Percentiles rank a stretch among this genome's conserved stretches.
These are phyloP conservation scores for Acanthamoeba triangularis DNA, from an alignment of 208 protist genomes.

Conservation along the genomic window DNA sequence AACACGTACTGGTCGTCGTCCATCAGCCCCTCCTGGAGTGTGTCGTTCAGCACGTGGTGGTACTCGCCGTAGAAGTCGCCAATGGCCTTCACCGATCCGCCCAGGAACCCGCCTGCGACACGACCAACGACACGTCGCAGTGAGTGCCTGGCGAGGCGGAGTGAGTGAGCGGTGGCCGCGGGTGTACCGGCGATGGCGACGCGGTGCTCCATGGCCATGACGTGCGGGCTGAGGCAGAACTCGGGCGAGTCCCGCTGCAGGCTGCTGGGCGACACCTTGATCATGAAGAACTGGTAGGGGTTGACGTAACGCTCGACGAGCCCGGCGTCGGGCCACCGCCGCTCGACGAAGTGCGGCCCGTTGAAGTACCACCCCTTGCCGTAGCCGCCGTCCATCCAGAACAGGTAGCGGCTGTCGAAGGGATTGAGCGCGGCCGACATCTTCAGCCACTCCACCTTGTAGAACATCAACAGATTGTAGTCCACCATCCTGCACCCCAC, in stretches of 20 bases:
- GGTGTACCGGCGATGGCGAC: constrained; percentile 20
- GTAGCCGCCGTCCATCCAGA: constrained; percentile 62
- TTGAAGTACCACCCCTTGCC: constrained; percentile 69
- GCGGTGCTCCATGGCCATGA: constrained; percentile 58
- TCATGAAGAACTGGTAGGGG: constrained; percentile 48
- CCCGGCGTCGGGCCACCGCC: constrained; percentile 15
- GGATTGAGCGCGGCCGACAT: not conserved
- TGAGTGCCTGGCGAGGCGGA: not conserved
- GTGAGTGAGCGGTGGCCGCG: too few relatives aligned
- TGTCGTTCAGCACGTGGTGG: constrained; percentile 35
- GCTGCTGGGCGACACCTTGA: not conserved
- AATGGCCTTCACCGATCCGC: constrained; percentile 5
- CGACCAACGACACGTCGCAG: not conserved
- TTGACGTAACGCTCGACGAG: constrained; percentile 53
- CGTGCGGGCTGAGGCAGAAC: not conserved
- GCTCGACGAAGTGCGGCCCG: not conserved
- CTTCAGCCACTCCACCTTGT: constrained; percentile 54
- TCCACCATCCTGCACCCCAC: not conserved
- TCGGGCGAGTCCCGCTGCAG: not conserved
- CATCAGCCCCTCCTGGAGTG: constrained; percentile 29
- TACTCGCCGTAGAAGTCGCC: constrained; percentile 37
- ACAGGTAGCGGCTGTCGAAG: constrained; percentile 8
- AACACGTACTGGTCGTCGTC: constrained; percentile 69
- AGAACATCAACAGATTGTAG: constrained; percentile 63
- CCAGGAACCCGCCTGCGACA: constrained; percentile 36